These are phyloP conservation scores for Hemisphaericaspora xylofermentans DNA, from an alignment of 1,139 yeast species.

Conservation along the genomic window DNA sequence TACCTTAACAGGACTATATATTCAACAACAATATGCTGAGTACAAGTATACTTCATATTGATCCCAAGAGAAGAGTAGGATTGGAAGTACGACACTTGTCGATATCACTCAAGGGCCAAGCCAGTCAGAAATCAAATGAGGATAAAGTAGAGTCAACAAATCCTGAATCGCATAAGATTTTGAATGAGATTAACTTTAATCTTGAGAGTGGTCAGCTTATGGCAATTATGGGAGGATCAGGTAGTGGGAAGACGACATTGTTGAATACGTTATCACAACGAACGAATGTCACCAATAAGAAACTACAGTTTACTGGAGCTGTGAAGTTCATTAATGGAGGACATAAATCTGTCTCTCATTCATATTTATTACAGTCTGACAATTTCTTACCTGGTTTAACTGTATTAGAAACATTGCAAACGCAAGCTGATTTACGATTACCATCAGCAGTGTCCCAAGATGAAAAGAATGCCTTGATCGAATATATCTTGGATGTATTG, in stretches of 20 bases:
- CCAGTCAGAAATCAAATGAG: conserved; percentile 2
- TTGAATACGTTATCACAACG: conserved; percentile 70
- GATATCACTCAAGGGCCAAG: conserved; percentile 25
- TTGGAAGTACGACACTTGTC: conserved; percentile 30
- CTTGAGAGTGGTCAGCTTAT: conserved; percentile 52
- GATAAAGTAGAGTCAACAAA: background rate
- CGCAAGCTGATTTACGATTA: conserved; percentile 64
- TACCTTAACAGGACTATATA: background rate
- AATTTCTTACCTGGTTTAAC: conserved; percentile 64
- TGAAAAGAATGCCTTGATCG: conserved; percentile 48
- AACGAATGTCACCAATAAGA: conserved; percentile 36
- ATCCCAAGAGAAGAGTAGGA: conserved; percentile 26
- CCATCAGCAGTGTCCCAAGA: conserved; percentile 35
- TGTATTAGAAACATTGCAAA: conserved; percentile 60
- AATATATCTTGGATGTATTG: conserved; percentile 52
- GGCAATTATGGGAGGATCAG: conserved; percentile 84
- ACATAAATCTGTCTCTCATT: conserved; percentile 36
- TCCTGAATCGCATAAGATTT: conserved; percentile 19
- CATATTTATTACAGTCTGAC: conserved; percentile 75
- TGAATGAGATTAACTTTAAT: conserved; percentile 52
- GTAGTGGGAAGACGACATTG: conserved; percentile 83
- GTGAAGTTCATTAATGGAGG: conserved; percentile 18
- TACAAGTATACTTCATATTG: conserved; percentile 19
- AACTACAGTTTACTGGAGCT: conserved; percentile 32
- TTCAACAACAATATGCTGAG: conserved; percentile 1